Evolutionary conservation across 192 early-diverging fungal genomes (phyloP), one percentile per base, ranked within the genome.

Genomic region (Thamnidium elegans): DNA sequence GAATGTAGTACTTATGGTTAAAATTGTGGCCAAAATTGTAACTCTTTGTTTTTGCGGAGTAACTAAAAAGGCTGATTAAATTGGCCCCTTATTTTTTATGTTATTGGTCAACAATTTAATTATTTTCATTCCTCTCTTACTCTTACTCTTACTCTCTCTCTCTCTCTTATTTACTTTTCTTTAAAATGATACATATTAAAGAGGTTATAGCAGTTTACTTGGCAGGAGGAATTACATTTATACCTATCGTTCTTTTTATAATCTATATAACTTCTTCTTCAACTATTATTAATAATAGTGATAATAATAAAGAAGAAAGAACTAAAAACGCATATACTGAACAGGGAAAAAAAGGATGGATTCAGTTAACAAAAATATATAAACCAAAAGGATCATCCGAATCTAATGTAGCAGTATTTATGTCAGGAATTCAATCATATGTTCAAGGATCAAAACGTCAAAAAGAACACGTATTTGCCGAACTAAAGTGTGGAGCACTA

Each of bases 401-500:
- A 7, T 39, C 17, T 13, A 51, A 39, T 36, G 46, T 58, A 19
- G 26, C 56, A 7, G 39, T 30, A 15, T 30, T 63, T 3, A 50
- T 63, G 26, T 48, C 60, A 3, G 60, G 60, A 1, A 62, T 62
- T 10, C 60, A 62, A 34, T 62, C 61, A 36, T 63, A 63, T 42
- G 48, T 63, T 15, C 34, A 43, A 21, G 19, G 39, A 15, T 39
- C 32, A 3, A 63, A 39, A 48, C n/a, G 61, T 20, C 46, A 51
- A 32, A 63, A 50, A 36, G 63, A 64, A 19, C 71, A 45, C 21
- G 54, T 54, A 17, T 96, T 84, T 65, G 90, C 75, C 6, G 86
- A 90, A 0, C 70, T 95, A 61, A 88, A 87, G 47, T 82, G 87
- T 55, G 82, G 89, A 30, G 87, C 86, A n/a, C 78, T 95, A 58